Conservation (phyloP, 2,329 filamentous ascomycete species). For the Orbilia quercus region DNA sequence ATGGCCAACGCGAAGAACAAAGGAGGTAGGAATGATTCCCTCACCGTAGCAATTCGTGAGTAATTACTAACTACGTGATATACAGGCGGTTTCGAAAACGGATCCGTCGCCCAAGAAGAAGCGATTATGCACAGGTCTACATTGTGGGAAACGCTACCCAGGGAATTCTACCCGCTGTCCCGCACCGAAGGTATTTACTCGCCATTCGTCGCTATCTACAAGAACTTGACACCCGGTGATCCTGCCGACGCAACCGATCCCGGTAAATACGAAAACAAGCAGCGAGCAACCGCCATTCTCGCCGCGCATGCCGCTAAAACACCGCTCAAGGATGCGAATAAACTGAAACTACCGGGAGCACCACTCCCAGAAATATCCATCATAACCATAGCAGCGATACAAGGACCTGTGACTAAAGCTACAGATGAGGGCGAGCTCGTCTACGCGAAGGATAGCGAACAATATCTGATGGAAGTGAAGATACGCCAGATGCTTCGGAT, state of each 20-base stretch:
- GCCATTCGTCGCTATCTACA: conserved; percentile 71
- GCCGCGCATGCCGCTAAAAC: not conserved
- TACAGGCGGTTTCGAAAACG: conserved; percentile 70
- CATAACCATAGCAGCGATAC: conserved; percentile 71
- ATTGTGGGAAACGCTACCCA: conserved; percentile 66
- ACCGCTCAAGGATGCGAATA: conserved; percentile 44
- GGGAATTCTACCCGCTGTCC: conserved; percentile 68
- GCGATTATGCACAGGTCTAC: conserved; percentile 71
- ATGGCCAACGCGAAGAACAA: conserved; percentile 71
- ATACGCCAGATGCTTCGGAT: conserved; percentile 73
- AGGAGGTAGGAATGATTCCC: no score
- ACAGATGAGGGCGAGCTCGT: conserved; percentile 27
- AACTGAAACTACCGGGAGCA: conserved; percentile 45
- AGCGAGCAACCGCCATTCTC: conserved; percentile 55
- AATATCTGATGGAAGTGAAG: conserved; percentile 71
- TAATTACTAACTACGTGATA: not conserved
- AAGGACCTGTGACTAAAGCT: conserved; percentile 59
- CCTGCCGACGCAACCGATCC: not conserved
- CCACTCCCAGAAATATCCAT: conserved; percentile 69
- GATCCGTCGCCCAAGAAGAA: conserved; percentile 76
- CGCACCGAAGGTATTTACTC: conserved; percentile 70
- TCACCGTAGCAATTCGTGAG: no score
- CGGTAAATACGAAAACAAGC: conserved; percentile 59
- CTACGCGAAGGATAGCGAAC: conserved; percentile 63
- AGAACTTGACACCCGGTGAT: conserved; percentile 61